Evolutionary conservation across 2,329 filamentous ascomycete genomes (phyloP).

Genomic region (Tolypocladium album): DNA sequence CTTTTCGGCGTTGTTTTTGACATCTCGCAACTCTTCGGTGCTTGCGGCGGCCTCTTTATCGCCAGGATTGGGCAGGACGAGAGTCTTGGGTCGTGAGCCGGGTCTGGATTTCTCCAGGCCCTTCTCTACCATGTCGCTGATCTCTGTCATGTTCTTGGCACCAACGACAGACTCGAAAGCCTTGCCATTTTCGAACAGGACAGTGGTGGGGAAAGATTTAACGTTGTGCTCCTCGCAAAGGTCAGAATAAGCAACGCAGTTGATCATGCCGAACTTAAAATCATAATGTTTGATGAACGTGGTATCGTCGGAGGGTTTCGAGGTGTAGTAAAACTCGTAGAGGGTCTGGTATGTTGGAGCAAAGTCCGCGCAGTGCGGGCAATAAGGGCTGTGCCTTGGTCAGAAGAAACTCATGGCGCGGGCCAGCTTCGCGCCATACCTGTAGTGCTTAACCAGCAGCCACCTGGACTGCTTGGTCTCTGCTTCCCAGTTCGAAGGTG

Average conservation of each 20-base stretch:
- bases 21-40: slow-evolving; percentile 18
- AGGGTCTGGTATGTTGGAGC: slow-evolving; percentile 83
- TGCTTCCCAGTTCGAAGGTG: slow-evolving; percentile 44
- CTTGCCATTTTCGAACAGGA: slow-evolving; percentile 71
- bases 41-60: slow-evolving; percentile 35
- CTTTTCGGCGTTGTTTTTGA: slow-evolving; percentile 19
- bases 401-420: slow-evolving; percentile 10
- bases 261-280: slow-evolving; percentile 76
- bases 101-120: slow-evolving; percentile 69
- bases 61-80: slow-evolving; percentile 62
- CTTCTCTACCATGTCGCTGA: slow-evolving; percentile 66
- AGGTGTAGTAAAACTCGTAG: slow-evolving; percentile 92
- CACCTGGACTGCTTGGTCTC: slow-evolving; percentile 43
- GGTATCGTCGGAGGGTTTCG: slow-evolving; percentile 53
- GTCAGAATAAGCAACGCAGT: slow-evolving; percentile 77
- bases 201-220: slow-evolving; percentile 62
- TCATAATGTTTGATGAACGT: slow-evolving; percentile 74
- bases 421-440: slow-evolving; percentile 29
- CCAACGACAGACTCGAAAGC: slow-evolving; percentile 53
- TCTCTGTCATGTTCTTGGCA: slow-evolving; percentile 50
- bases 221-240: slow-evolving; percentile 62
- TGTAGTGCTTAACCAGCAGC: slow-evolving; percentile 54
- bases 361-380: slow-evolving; percentile 65
- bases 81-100: slow-evolving; percentile 59
- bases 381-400: slow-evolving; percentile 38